Base-by-base conservation (phyloP, 208 protist genomes). In the Trypanosomatidae sp. region DNA sequence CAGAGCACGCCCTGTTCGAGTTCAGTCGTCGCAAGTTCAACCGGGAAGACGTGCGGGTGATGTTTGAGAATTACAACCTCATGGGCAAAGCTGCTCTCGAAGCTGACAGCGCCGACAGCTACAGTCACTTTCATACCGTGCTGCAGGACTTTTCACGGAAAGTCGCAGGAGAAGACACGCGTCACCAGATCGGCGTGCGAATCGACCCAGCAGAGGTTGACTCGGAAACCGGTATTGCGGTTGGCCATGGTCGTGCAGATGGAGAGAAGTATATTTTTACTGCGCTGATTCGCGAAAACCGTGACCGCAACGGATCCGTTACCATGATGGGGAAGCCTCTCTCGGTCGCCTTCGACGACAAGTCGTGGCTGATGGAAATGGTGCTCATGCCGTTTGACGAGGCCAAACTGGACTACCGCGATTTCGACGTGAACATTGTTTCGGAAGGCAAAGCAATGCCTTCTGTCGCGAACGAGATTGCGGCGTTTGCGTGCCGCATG, bases 301-400 rank as follows among this genome's bases (percentile, higher is more conserved):
- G 82, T 17, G 83, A 94, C 77, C 76, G 73, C 30, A 95, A 84
- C 68, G 92, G 92, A 17, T 75, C 73, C 10, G 82, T 95, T 19
- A 92, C 85, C 10, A 62, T 97, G 19, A 83, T 94, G 73, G 92
- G 92, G 47, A 94, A 95, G 66, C 89, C 92, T 44, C 81, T 97
- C 22, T 79, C 69, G 17, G 80, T 87, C 17, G 85, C 83, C 10
- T 86, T 95, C 50, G 91, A 95, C 69, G 83, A 94, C 62, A 95
- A 97, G 75, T 86, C 92, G 43, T 97, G 92, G 91, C 71, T 95
- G 46, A 94, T 97, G 89, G 92, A 97, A 77, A 93, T 95, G 89
- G 80, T 95, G 39, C 71, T 97, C 43, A 92, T 91, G 86, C 90
- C 91, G 6, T 97, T 97, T 80, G 92, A 97, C 62, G 92, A 97